These are phyloP conservation scores for Saccharomyces pastorianus DNA, from an alignment of 1,139 yeast species.

Conservation along the genomic window DNA sequence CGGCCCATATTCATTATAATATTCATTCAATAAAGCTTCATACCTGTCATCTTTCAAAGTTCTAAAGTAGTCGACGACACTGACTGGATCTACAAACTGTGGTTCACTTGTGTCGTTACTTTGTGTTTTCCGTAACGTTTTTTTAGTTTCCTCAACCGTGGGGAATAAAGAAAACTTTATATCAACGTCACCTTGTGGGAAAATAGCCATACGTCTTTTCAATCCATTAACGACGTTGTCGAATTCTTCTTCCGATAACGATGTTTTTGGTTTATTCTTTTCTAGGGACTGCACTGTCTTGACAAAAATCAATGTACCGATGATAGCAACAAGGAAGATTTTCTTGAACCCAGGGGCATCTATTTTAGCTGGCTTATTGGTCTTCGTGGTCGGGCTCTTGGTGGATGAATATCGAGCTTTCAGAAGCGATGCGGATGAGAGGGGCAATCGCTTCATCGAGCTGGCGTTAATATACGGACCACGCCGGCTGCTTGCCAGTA, in stretches of 20 bases:
- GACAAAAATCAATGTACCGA: slow-evolving; percentile 47
- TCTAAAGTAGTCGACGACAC: neutral
- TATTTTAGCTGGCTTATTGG: neutral
- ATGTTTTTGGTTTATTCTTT: slow-evolving; percentile 44
- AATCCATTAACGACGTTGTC: slow-evolving; percentile 44
- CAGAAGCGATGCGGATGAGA: neutral
- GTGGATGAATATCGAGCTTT: neutral
- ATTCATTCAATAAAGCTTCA: slow-evolving; percentile 33
- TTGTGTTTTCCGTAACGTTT: neutral
- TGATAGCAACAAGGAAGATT: slow-evolving; percentile 41
- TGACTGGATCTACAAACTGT: slow-evolving; percentile 4
- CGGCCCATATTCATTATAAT: slow-evolving; percentile 21
- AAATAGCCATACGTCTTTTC: slow-evolving; percentile 45
- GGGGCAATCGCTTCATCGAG: neutral
- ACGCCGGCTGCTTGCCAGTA: neutral
- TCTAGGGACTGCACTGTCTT: slow-evolving; percentile 48
- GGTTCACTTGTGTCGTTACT: neutral
- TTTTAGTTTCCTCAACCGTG: neutral
- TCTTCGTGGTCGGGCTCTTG: neutral
- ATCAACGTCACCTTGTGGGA: slow-evolving; percentile 23
- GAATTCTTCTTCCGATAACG: slow-evolving; percentile 55
- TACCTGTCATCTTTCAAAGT: slow-evolving; percentile 34
- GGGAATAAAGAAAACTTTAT: slow-evolving; percentile 9
- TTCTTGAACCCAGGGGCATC: slow-evolving; percentile 40
- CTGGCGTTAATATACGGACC: neutral